phyloP scores from a whole-genome alignment of 179 eudicot species.

The Spinacia oleracea region DNA sequence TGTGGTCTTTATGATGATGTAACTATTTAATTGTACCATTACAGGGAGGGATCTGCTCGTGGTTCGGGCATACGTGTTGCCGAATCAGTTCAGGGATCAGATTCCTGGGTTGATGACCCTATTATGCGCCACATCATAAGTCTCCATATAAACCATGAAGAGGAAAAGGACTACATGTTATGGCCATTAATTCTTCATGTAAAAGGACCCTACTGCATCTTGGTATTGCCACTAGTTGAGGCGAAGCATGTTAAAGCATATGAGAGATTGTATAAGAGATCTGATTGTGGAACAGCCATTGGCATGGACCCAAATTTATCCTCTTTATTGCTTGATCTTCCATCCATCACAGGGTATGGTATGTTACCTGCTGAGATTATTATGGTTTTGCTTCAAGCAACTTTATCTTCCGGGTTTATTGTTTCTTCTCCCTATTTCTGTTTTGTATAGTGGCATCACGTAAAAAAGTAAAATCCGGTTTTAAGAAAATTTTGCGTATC shows the following conservation, averaged over 20 bases:
- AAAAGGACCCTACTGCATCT: conserved; percentile 64
- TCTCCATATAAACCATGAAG: conserved; percentile 51
- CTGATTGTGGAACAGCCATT: conserved; percentile 87
- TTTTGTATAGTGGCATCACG: not conserved
- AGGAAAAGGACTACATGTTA: conserved; percentile 47
- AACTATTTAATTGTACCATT: conserved; percentile 4
- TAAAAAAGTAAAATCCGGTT: too few species aligned
- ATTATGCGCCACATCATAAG: conserved; percentile 86
- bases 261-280: conserved; percentile 53
- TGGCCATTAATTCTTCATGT: conserved; percentile 88
- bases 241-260: conserved; percentile 73
- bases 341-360: conserved; percentile 99
- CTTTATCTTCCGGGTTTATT: conserved; percentile 3
- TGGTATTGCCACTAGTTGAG: conserved; percentile 86
- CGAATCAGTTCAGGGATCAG: conserved; percentile 81
- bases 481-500: too few species aligned
- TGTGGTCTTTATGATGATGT: conserved; percentile 8
- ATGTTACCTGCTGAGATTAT: conserved; percentile 37
- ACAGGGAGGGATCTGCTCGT: conserved; percentile 90
- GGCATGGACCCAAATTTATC: conserved; percentile 79
- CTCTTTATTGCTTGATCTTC: conserved; percentile 79
- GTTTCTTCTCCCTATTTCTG: not conserved
- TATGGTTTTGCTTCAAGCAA: not conserved
- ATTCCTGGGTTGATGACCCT: conserved; percentile 99
- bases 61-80: conserved; percentile 77